Base-by-base conservation (phyloP, 2,329 filamentous ascomycete genomes). In the Diplocarpon mali region DNA sequence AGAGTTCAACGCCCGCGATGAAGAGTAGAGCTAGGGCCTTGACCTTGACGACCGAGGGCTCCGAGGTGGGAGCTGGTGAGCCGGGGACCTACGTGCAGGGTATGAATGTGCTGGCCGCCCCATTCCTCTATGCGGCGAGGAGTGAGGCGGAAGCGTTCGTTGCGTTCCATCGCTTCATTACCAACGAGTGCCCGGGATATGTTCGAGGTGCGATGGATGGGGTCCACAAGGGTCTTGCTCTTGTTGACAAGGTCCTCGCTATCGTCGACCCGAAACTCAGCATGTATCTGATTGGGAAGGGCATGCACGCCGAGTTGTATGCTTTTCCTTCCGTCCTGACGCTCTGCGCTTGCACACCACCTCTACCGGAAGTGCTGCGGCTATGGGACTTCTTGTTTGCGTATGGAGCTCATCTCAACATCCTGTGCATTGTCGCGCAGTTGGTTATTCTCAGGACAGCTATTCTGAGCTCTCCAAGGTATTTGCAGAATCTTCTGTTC, bases 361-460 rank as follows among this genome's bases (percentile, higher is more conserved):
- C 92, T 2, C 66, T 98, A 44, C 90, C 90, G 0, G 90, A 98
- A 65, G 92, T 98, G 0, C 66, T 98, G 44, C 78, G 85, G 51
- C 73, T 98, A 2, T 98, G 92, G 92, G 92, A 98, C 63, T 98
- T 98, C 57, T 67, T 98, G 16, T 94, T 98, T 60, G 90, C 92
- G 0, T 98, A 95, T 56, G 92, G 92, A 0, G 81, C 88, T 30
- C 92, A 98, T 63, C 65, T 98, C 49, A 98, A 98, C 60, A 86
- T 98, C 45, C 67, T 98, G 16, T 96, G 92, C 62, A 95, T 98
- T 52, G 92, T 96, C 13, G 90, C 90, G 12, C 92, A 98, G 66
- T 70, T 98, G 42, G 82, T 95, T 39, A 76, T 94, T 57, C 86
- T 95, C 67, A 74, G 89, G 47, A 83, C 89, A 45, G 80, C 86